phyloP scores from a whole-genome alignment of 768 basidiomycete species.

The Collybia mongolica region DNA sequence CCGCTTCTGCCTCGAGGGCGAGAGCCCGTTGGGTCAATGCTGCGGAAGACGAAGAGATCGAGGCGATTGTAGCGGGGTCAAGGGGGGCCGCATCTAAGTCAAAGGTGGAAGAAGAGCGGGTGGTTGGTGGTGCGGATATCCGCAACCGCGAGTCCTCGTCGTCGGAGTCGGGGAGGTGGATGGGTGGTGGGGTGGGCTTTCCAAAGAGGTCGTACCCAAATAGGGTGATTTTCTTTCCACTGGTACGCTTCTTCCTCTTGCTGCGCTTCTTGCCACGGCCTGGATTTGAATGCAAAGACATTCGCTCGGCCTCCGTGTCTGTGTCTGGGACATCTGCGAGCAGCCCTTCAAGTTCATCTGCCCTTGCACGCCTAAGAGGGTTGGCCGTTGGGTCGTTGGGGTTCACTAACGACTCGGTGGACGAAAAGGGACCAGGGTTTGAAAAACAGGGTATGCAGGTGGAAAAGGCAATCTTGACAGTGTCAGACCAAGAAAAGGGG shows the following conservation, averaged over 20 bases:
- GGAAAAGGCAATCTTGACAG: conserved; percentile 52
- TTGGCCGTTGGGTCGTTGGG: conserved; percentile 25
- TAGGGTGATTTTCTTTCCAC: conserved; percentile 44
- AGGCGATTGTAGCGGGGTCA: conserved; percentile 54
- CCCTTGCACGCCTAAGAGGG: conserved; percentile 33
- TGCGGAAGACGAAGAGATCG: conserved; percentile 36
- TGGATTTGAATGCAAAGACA: conserved; percentile 68
- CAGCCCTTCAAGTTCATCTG: conserved; percentile 37
- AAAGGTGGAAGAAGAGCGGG: conserved; percentile 38
- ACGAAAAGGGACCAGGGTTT: conserved; percentile 12
- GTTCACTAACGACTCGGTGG: conserved; percentile 19
- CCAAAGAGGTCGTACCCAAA: conserved; percentile 74
- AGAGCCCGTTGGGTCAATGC: conserved; percentile 33
- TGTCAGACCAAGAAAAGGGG: conserved; percentile 60
- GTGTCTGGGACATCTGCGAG: conserved; percentile 31
- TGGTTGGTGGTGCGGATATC: conserved; percentile 10
- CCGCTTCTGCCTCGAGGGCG: conserved; percentile 36
- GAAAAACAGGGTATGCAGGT: conserved; percentile 61
- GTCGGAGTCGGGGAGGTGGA: conserved; percentile 62
- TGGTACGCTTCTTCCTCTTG: conserved; percentile 27
- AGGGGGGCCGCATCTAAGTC: conserved; percentile 73
- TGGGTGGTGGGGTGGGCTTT: conserved; percentile 37
- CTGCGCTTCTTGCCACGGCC: conserved; percentile 21
- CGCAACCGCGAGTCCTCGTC: conserved; percentile 26
- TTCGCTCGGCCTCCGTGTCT: conserved; percentile 55